A percentile compares a stretch with the other conserved stretches of the same genome.
These are phyloP conservation scores for Backusella liffmaniae DNA, from an alignment of 192 early-diverging fungal species.

Conservation along the genomic window DNA sequence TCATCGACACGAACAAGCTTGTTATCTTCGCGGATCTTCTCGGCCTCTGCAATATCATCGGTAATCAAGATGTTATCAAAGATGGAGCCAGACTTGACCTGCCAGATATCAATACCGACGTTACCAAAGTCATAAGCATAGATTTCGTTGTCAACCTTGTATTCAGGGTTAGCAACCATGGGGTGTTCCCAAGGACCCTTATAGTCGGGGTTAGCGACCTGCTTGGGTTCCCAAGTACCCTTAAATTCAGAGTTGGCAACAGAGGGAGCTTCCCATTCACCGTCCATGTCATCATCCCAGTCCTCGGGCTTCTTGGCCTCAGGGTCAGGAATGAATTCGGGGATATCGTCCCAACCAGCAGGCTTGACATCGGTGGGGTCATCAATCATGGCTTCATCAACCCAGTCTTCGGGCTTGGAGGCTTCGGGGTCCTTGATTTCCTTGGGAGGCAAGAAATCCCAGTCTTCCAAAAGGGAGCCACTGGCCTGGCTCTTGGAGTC, in stretches of 20 bases:
- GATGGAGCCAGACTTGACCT: conserved; percentile 87
- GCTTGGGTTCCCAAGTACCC: conserved; percentile 80
- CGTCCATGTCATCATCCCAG: conserved; percentile 96
- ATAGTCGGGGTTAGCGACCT: conserved; percentile 89
- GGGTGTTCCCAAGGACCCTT: conserved; percentile 92
- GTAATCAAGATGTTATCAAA: conserved; percentile 96
- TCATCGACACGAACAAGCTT: conserved; percentile 67
- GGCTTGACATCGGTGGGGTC: conserved; percentile 78
- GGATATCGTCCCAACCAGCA: conserved; percentile 69
- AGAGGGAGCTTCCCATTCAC: conserved; percentile 91
- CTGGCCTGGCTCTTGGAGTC: conserved; percentile 78
- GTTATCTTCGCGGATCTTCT: conserved; percentile 69
- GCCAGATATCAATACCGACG: conserved; percentile 95
- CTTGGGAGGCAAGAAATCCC: conserved; percentile 77
- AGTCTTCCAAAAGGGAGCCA: conserved; percentile 78
- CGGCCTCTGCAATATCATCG: conserved; percentile 74
- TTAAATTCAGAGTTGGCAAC: conserved; percentile 86
- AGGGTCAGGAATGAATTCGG: conserved; percentile 80
- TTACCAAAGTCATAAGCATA: conserved; percentile 87
- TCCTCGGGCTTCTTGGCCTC: conserved; percentile 85
- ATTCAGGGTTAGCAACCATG: conserved; percentile 89
- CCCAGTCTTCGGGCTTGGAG: conserved; percentile 91
- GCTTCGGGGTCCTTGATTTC: conserved; percentile 80
- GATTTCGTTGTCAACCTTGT: conserved; percentile 80
- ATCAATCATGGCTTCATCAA: conserved; percentile 68